Percentiles rank a stretch among this genome's conserved stretches.
These are phyloP conservation scores for Coprinopsis marcescibilis DNA, from an alignment of 768 basidiomycete genomes.

Conservation along the genomic window DNA sequence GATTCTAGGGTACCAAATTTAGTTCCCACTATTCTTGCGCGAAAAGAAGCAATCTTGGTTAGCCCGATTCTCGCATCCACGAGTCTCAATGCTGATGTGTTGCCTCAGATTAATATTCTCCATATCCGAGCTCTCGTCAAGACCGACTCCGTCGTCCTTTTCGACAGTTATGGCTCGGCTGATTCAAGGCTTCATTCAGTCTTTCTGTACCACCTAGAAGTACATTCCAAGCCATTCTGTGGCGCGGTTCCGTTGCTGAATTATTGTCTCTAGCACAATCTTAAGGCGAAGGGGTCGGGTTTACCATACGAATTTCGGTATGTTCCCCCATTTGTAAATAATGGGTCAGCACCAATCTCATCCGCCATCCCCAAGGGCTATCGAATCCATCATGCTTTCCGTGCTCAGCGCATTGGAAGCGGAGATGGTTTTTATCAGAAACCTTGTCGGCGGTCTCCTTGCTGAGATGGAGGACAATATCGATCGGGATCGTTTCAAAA, in stretches of 20 bases:
- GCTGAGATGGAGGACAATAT: constrained; percentile 95
- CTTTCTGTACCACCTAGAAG: constrained; percentile 85
- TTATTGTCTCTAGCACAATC: constrained; percentile 56
- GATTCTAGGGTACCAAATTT: constrained; percentile 93
- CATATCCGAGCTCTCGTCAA: constrained; percentile 95
- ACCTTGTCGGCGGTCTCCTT: constrained; percentile 82
- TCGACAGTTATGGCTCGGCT: constrained; percentile 85
- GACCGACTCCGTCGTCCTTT: constrained; percentile 84
- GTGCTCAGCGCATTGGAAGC: constrained; percentile 91
- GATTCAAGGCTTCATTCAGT: constrained; percentile 84
- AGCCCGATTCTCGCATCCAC: constrained; percentile 21
- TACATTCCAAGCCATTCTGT: constrained; percentile 20
- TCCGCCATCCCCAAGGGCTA: constrained; percentile 51
- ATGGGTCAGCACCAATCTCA: not conserved
- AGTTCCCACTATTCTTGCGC: constrained; percentile 87
- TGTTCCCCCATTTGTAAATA: constrained; percentile 11
- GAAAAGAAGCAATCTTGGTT: constrained; percentile 84
- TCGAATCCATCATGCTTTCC: constrained; percentile 89
- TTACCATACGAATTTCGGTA: constrained; percentile 89
- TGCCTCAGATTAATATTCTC: constrained; percentile 78
- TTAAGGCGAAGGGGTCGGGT: constrained; percentile 63
- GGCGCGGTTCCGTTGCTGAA: constrained; percentile 5
- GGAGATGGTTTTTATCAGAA: constrained; percentile 92
- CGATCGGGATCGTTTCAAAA: constrained; percentile 90
- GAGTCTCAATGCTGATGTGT: constrained; percentile 9